Base-by-base conservation (phyloP, 2,329 filamentous ascomycete species). In the Tolypocladium sp. region DNA sequence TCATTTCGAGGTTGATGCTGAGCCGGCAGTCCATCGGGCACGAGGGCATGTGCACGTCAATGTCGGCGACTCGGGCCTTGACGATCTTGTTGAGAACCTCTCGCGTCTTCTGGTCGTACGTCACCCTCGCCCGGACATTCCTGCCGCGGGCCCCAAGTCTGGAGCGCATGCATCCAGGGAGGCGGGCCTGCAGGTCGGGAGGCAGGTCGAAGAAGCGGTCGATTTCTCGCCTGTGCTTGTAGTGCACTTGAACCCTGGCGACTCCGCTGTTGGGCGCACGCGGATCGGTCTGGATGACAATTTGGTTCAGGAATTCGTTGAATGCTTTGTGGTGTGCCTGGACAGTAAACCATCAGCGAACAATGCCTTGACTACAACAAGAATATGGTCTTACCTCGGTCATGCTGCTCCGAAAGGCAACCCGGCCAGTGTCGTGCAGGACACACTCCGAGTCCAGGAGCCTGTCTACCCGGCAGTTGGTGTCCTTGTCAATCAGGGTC, bases 1-100 rank as follows among this genome's bases (percentile, higher is more conserved):
- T 83, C 83, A 95, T 92, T 83, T 99, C 95, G 2, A 99, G 82
- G 69, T 96, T 97, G 69, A 99, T 86, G 67, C 91, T 96, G 65
- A 99, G 87, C 13, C 94, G 90, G 74, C 92, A 96, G 74, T 99
- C 94, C 68, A 97, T 90, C 3, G 85, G 84, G 10, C 82, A 83
- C 56, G 79, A 78, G 0, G 94, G 93, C 65, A 91, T 89, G 73
- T 89, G 88, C 22, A 99, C 82, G 67, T 96, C 89, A n/a, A 97
- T 77, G 70, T 99, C 92, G 33, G 85, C 87, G 17, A 97, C 81
- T n/a, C 92, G 86, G 33, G 87, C 86, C 77, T 99, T 99, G 73
- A 99, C 86, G 67, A 99, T 97, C 71, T 90, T 92, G 60, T 86
- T 88, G 13, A 93, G 74, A 2, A 92, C 76, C 60, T 86, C 79